A percentile compares a stretch with the other conserved stretches of the same genome.
phyloP scores from a whole-genome alignment of 1,284 basidiomycete species.

The Trichosporon ovoides region DNA sequence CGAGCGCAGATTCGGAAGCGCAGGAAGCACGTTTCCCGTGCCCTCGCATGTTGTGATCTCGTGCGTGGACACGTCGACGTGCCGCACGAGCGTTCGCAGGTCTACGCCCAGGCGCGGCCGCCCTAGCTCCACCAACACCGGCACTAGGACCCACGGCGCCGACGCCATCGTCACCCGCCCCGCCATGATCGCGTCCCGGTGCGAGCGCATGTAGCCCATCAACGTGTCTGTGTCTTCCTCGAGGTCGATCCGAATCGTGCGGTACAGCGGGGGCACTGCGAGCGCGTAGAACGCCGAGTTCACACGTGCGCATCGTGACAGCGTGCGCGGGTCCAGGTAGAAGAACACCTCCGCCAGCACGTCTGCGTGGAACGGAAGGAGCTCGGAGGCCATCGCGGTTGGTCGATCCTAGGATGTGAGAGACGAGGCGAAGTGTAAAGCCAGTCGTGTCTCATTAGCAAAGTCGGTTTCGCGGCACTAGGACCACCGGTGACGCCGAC shows the following conservation, averaged over 20 bases:
- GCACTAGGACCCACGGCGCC: not conserved
- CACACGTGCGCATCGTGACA: not conserved
- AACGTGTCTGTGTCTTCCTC: not conserved
- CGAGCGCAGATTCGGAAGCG: not conserved
- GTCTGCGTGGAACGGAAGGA: not conserved
- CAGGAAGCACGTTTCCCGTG: not conserved
- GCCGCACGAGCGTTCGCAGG: not conserved
- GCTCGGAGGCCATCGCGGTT: not conserved
- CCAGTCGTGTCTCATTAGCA: too few species aligned
- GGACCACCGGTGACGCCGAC: not conserved
- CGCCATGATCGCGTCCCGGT: not conserved
- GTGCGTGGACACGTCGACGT: not conserved
- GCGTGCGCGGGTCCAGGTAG: not conserved
- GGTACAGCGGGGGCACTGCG: not conserved
- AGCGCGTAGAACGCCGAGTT: constrained; percentile 7
- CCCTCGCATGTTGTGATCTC: not conserved
- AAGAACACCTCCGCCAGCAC: not conserved
- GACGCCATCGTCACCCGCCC: not conserved
- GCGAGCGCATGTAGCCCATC: not conserved
- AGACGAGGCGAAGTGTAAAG: not conserved
- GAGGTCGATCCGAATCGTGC: not conserved
- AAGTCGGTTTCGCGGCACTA: too few species aligned
- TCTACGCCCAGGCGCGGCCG: not conserved
- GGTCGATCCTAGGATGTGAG: not conserved
- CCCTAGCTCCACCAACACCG: not conserved